A percentile compares a stretch with the other conserved stretches of the same genome.
Evolutionary conservation across 2,329 filamentous ascomycete species (phyloP).

Genomic region (Phyllosticta citrichinensis): DNA sequence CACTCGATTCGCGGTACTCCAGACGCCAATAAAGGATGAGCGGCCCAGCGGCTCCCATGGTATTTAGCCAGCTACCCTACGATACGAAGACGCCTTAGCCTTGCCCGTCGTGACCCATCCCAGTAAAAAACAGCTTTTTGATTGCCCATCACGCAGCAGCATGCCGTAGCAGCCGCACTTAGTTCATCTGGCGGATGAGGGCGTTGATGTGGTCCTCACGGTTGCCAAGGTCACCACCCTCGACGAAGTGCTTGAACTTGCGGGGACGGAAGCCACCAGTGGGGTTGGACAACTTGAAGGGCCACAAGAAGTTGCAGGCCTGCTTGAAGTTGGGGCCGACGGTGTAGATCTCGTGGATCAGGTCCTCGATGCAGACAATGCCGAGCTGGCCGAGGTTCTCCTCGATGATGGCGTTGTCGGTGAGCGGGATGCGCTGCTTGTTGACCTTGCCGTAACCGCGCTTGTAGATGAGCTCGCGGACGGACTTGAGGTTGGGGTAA

Average conservation of each 20-base stretch:
- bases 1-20: slow-evolving; percentile 9
- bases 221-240: slow-evolving; percentile 98
- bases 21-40: slow-evolving; percentile 11
- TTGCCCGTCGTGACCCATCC: slow-evolving; percentile 12
- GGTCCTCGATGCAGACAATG: slow-evolving; percentile 98
- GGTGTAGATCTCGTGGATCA: slow-evolving; percentile 98
- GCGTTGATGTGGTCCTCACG: slow-evolving; percentile 96
- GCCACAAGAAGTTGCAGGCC: slow-evolving; percentile 98
- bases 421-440: slow-evolving; percentile 94
- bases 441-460: slow-evolving; percentile 98
- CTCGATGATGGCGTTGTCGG: slow-evolving; percentile 97
- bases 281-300: slow-evolving; percentile 99
- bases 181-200: slow-evolving; percentile 98
- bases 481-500: slow-evolving; percentile 98
- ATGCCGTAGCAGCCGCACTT: slow-evolving; percentile 26
- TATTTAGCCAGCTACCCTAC: slow-evolving; percentile 13
- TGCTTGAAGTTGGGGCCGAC: slow-evolving; percentile 98
- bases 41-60: slow-evolving; percentile 11
- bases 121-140: slow-evolving; percentile 6
- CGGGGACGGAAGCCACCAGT: slow-evolving; percentile 89
- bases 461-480: slow-evolving; percentile 98
- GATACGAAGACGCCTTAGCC: slow-evolving; percentile 6
- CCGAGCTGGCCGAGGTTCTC: slow-evolving; percentile 94
- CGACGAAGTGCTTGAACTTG: slow-evolving; percentile 99
- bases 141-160: slow-evolving; percentile 5